phyloP scores from a whole-genome alignment of 306 rosid species.

The Begonia fuchsioides region DNA sequence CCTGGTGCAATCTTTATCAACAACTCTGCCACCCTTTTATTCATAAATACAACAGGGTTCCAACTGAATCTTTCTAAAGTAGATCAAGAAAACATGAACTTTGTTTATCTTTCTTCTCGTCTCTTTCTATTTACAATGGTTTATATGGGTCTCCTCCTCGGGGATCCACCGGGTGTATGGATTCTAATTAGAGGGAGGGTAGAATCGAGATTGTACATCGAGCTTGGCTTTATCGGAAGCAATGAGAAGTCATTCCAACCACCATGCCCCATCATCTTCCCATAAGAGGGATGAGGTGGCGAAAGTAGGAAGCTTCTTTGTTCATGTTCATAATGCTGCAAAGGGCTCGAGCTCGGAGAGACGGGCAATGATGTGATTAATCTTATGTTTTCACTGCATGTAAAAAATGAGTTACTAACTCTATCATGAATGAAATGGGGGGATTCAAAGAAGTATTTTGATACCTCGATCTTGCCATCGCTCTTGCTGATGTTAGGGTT shows the following conservation, averaged over 20 bases:
- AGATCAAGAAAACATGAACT: neutral
- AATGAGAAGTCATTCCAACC: constrained; percentile 28
- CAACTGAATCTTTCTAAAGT: neutral
- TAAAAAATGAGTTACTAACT: constrained; percentile 4
- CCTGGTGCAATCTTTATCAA: too few species aligned
- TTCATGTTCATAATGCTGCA: constrained; percentile 41
- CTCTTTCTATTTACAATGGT: constrained; percentile 25
- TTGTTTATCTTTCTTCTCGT: constrained; percentile 1
- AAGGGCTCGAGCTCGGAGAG: constrained; percentile 89
- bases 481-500: constrained; percentile 16
- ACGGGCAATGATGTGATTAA: constrained; percentile 75
- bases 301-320: too few species aligned
- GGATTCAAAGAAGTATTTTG: neutral
- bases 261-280: constrained; percentile 32
- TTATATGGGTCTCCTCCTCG: constrained; percentile 64
- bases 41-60: neutral
- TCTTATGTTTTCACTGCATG: constrained; percentile 52
- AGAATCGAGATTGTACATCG: too few species aligned
- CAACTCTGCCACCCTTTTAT: too few species aligned
- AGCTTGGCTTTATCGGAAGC: constrained; percentile 34
- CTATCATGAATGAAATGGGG: constrained; percentile 4
- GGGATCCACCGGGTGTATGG: constrained; percentile 74
- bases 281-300: constrained; percentile 67
- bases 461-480: constrained; percentile 29
- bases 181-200: constrained; percentile 41